Percentiles rank a stretch among this genome's conserved stretches.
phyloP scores from a whole-genome alignment of 495 filamentous ascomycete genomes.

The Neurospora tetraspora region DNA sequence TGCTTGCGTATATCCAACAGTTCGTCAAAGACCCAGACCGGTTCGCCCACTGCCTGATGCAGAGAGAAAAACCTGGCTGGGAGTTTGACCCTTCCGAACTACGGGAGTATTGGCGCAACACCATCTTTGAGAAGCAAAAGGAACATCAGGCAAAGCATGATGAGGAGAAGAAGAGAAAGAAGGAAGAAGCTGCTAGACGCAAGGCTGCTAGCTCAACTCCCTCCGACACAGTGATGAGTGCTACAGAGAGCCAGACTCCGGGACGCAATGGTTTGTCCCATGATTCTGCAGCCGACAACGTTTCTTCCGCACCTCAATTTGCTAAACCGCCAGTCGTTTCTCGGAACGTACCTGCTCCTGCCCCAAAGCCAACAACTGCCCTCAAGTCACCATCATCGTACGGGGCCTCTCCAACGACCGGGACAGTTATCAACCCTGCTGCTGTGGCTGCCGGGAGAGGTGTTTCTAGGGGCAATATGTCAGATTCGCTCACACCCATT shows the following conservation, averaged over 20 bases:
- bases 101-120: slow-evolving; percentile 26
- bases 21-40: slow-evolving; percentile 61
- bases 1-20: slow-evolving; percentile 72
- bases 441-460: not conserved
- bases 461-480: not conserved
- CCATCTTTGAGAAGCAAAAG: slow-evolving; percentile 27
- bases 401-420: not conserved
- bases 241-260: not conserved
- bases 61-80: slow-evolving; percentile 24
- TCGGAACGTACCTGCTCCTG: not conserved
- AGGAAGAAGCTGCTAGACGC: not conserved
- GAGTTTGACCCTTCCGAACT: slow-evolving; percentile 22
- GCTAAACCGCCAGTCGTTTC: not conserved
- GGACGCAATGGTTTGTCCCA: not conserved
- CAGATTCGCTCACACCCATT: not conserved
- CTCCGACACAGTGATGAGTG: not conserved
- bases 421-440: not conserved
- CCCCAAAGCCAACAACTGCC: not conserved
- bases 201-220: not conserved
- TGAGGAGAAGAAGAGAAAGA: slow-evolving; percentile 13
- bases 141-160: slow-evolving; percentile 21
- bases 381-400: not conserved
- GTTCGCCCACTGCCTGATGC: slow-evolving; percentile 40
- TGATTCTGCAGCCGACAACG: not conserved
- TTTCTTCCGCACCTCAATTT: not conserved